Evolutionary conservation across 345 rosid genomes (phyloP).

Genomic region (Acer saccharum): DNA sequence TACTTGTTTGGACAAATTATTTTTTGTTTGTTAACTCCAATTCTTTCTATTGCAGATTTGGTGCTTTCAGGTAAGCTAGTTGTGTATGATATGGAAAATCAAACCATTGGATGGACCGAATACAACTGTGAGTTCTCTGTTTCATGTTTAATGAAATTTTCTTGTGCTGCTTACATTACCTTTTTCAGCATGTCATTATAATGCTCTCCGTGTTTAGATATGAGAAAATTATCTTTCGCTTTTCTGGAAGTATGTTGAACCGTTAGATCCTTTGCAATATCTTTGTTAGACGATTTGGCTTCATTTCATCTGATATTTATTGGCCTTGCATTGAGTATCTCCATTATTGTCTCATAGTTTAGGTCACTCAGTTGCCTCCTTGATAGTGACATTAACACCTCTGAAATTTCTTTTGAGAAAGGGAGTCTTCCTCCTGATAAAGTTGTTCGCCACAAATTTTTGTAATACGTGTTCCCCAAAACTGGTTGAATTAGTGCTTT

Average conservation of each 20-base stretch:
- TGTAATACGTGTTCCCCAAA: not conserved
- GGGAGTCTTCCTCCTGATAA: not conserved
- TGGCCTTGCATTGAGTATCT: not conserved
- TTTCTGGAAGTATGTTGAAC: not conserved
- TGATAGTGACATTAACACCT: not conserved
- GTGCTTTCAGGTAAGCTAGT: conserved; percentile 84
- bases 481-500: not conserved
- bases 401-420: not conserved
- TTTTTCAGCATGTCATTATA: not conserved
- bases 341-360: not conserved
- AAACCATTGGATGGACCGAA: conserved; percentile 81
- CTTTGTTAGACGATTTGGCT: not conserved
- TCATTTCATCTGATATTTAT: not conserved
- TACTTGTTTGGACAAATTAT: not conserved
- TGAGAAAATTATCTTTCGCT: not conserved
- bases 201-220: not conserved
- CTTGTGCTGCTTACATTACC: not conserved
- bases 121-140: conserved; percentile 72
- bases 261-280: not conserved
- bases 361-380: not conserved
- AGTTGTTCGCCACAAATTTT: not conserved
- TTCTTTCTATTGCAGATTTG: conserved; percentile 55
- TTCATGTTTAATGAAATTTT: not conserved
- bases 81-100: conserved; percentile 70
- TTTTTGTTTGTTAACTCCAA: not conserved